Percentiles rank a stretch among this genome's conserved stretches.
Evolutionary conservation across 2,329 filamentous ascomycete species (phyloP).

Genomic region (Thermomyces lanuginosus): DNA sequence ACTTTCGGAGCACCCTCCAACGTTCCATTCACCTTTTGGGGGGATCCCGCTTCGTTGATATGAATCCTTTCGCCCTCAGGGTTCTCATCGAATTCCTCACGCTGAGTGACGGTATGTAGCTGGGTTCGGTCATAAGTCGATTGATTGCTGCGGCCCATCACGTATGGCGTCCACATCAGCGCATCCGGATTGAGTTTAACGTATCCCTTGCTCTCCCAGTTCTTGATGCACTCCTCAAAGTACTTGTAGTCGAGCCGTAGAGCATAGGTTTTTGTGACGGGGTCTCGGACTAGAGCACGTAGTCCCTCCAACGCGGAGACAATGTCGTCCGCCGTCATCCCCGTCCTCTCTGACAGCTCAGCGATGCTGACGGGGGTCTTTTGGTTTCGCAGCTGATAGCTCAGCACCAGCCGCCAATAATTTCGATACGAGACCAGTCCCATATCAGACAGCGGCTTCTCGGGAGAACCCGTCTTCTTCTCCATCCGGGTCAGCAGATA

Average conservation of each 20-base stretch:
- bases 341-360: slow-evolving; percentile 60
- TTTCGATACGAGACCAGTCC: slow-evolving; percentile 92
- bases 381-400: slow-evolving; percentile 59
- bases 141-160: slow-evolving; percentile 77
- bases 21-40: slow-evolving; percentile 1
- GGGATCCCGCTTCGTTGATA: slow-evolving; percentile 5
- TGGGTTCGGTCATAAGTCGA: slow-evolving; percentile 72
- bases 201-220: slow-evolving; percentile 79
- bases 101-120: slow-evolving; percentile 70
- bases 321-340: slow-evolving; percentile 91
- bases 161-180: slow-evolving; percentile 88
- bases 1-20: slow-evolving; percentile 2
- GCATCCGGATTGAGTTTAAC: slow-evolving; percentile 65
- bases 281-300: slow-evolving; percentile 76
- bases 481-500: slow-evolving; percentile 90
- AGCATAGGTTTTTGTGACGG: slow-evolving; percentile 73
- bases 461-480: slow-evolving; percentile 82
- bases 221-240: slow-evolving; percentile 71
- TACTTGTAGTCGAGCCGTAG: slow-evolving; percentile 74
- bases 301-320: slow-evolving; percentile 84
- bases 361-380: slow-evolving; percentile 40
- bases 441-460: slow-evolving; percentile 97
- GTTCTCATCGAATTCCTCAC: slow-evolving; percentile 49
- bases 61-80: slow-evolving; percentile 8
- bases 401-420: slow-evolving; percentile 86